Evolutionary conservation across 139 green algal genomes (phyloP).

Genomic region (Chlorella sp.): DNA sequence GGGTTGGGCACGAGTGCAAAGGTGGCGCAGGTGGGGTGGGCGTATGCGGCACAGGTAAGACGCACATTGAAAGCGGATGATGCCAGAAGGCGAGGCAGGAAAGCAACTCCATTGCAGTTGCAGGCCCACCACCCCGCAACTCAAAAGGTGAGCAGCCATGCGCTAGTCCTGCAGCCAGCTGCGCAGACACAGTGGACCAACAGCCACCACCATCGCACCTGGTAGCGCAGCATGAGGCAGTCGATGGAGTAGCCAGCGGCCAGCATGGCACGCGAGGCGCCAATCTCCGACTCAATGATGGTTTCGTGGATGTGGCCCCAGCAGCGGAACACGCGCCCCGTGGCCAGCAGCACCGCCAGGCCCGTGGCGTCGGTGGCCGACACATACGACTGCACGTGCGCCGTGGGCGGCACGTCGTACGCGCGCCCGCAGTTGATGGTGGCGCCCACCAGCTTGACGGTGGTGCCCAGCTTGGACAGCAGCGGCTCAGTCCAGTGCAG

Average conservation of each 20-base stretch:
- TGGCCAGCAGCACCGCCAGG: slow-evolving; percentile 44
- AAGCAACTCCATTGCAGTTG: too few relatives aligned
- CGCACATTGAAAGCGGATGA: too few relatives aligned
- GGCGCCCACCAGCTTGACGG: slow-evolving; percentile 65
- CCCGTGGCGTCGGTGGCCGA: slow-evolving; percentile 60
- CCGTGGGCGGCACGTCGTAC: slow-evolving; percentile 30
- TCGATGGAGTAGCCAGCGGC: slow-evolving; percentile 62
- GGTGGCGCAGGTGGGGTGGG: too few relatives aligned
- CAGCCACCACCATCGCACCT: slow-evolving; percentile 34
- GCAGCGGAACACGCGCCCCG: slow-evolving; percentile 51
- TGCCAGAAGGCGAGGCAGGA: too few relatives aligned
- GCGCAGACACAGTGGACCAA: neutral
- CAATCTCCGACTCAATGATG: slow-evolving; percentile 57
- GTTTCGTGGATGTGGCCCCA: slow-evolving; percentile 51
- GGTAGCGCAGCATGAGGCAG: slow-evolving; percentile 64
- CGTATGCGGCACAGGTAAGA: too few relatives aligned
- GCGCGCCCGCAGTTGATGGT: slow-evolving; percentile 61
- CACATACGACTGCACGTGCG: slow-evolving; percentile 65
- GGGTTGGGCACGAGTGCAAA: too few relatives aligned
- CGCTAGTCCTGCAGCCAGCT: neutral
- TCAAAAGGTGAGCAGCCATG: too few relatives aligned
- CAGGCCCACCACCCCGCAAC: neutral
- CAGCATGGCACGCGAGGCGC: slow-evolving; percentile 53
- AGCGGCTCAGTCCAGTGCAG: slow-evolving; percentile 58
- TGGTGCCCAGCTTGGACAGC: slow-evolving; percentile 37